Conservation (phyloP, 768 basidiomycete species). For the Saitozyma podzolica region DNA sequence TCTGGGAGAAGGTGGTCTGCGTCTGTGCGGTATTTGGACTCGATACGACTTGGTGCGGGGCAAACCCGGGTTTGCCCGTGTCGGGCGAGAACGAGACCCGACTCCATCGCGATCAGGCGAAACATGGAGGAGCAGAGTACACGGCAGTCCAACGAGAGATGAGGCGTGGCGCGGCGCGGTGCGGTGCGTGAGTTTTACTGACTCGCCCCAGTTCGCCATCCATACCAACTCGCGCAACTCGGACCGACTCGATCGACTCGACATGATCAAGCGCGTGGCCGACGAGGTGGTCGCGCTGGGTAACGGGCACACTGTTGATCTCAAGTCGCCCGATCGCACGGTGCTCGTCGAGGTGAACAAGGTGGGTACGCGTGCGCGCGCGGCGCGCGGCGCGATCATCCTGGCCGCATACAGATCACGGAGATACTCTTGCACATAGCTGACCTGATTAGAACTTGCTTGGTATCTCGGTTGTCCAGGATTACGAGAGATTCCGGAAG, state of each 20-base stretch:
- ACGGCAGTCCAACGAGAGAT: not conserved
- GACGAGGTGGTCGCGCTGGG: conserved; percentile 27
- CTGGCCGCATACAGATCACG: not conserved
- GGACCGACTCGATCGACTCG: conserved; percentile 30
- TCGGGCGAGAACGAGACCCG: not conserved
- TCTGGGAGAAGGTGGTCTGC: not conserved
- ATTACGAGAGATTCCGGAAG: conserved; percentile 41
- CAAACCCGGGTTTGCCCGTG: too few species aligned
- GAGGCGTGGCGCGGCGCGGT: too few species aligned
- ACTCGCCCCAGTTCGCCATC: conserved; percentile 29
- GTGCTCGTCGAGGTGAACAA: conserved; percentile 37
- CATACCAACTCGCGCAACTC: conserved; percentile 30
- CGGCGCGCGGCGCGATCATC: not conserved
- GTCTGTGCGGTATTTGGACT: not conserved
- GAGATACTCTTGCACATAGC: not conserved
- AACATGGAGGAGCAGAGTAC: not conserved
- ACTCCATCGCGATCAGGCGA: not conserved
- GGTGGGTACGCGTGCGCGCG: conserved; percentile 13
- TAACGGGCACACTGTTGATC: conserved; percentile 34
- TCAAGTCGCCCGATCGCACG: conserved; percentile 36
- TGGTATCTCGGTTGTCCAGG: conserved; percentile 33
- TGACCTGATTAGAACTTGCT: conserved; percentile 23
- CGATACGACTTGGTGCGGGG: not conserved
- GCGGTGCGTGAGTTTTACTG: too few species aligned
- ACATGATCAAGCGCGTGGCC: conserved; percentile 38